Base-by-base conservation (phyloP, 306 rosid species). In the Adenanthera pavonina region DNA sequence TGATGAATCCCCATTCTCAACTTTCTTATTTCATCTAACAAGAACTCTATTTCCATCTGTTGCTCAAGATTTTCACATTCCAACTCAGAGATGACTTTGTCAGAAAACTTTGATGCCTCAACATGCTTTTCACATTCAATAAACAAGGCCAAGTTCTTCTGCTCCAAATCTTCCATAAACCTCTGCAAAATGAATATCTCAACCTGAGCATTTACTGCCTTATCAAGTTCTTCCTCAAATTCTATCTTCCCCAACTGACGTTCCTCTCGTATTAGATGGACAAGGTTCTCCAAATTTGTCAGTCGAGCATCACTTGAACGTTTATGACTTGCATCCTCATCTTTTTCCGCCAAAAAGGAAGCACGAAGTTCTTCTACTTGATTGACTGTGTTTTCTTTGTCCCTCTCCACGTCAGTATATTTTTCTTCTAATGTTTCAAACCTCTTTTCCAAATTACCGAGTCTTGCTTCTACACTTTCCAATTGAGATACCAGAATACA, bases 51-150 rank as follows among this genome's bases (percentile, higher is more conserved):
- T 87, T 96, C 99, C 81, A 91, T 89, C 85, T 96, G 98, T 56
- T 94, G 97, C 92, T 89, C 94, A 57, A 96, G 97, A 80, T 94
- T 96, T 87, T 96, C 99, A 57, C 82, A 78, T 87, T 96, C 99
- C 94, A 96, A 85, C 88, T 96, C 99, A 14, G 93, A 84, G 84
- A 96, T 88, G 78, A 94, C 77, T 81, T 87, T 71, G 78, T 92
- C 94, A 30, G 98, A 92, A 81, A 91, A 85, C 47, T 92, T 92
- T 17, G 97, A 91, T 69, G 89, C 91, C 73, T 96, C 97, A 14
- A 86, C 71, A 4, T 88, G 96, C 79, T 91, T 94, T 88, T 91
- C 95, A 80, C 95, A 84, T 87, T 92, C 97, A 70, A 84, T 16
- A 80, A 86, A 60, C 34, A 96, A 77, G 66, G 89, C 83, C 17